Percentiles rank a stretch among this genome's conserved stretches.
phyloP scores from a whole-genome alignment of 352 stramenopile species.

The Globisporangium lucens region DNA sequence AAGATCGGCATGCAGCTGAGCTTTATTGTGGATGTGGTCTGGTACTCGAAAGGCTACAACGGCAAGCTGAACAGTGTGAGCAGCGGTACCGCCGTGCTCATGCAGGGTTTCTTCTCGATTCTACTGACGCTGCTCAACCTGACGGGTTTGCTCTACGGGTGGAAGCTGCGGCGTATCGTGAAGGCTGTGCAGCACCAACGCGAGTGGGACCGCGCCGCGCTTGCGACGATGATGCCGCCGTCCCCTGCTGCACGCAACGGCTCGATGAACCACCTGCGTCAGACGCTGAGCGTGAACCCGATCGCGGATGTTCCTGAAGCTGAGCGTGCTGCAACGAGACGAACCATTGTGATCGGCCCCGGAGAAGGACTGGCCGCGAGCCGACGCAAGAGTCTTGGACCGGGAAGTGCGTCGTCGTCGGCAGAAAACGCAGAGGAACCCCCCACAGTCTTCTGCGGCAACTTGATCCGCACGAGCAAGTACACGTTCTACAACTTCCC shows the following conservation, averaged over 20 bases:
- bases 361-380: constrained; percentile 20
- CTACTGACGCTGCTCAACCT: constrained; percentile 78
- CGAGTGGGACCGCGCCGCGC: constrained; percentile 71
- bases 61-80: constrained; percentile 75
- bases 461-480: constrained; percentile 86
- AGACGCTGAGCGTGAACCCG: constrained; percentile 62
- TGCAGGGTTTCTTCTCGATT: constrained; percentile 87
- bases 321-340: constrained; percentile 32
- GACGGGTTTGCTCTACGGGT: constrained; percentile 76
- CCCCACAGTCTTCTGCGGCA: constrained; percentile 54
- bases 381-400: constrained; percentile 25
- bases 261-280: constrained; percentile 41
- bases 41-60: constrained; percentile 87
- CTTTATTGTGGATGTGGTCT: constrained; percentile 80
- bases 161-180: constrained; percentile 85
- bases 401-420: neutral
- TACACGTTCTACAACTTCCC: constrained; percentile 91
- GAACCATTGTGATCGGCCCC: constrained; percentile 43
- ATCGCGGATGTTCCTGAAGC: constrained; percentile 39
- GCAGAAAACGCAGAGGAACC: constrained; percentile 20
- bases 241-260: constrained; percentile 30
- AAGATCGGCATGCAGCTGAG: constrained; percentile 89
- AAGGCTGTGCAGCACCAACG: constrained; percentile 81
- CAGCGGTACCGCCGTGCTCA: constrained; percentile 72
- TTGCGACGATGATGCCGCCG: constrained; percentile 72